Base-by-base conservation (phyloP, 768 basidiomycete genomes). In the Panaeolus cyanescens region DNA sequence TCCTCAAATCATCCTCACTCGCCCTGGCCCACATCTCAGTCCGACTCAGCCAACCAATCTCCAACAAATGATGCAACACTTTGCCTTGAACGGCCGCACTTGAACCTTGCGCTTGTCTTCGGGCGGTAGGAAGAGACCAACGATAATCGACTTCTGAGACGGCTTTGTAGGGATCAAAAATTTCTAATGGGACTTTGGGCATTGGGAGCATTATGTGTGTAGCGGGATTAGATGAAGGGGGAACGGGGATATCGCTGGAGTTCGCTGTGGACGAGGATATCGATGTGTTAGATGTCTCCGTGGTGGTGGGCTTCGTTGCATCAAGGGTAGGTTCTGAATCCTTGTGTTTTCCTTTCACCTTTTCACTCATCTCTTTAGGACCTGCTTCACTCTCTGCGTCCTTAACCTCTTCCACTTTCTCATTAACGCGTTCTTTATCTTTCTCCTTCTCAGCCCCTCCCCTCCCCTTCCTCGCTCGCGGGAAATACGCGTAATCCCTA, bases 101-200 rank as follows among this genome's bases (percentile, higher is more conserved):
- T 12, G 45, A 9, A 13, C 45, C 45, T 15, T 50, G 45, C 1
- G 25, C 45, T 20, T 28, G 45, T 5, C 45, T 1, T n/a, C 22
- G 4, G 31, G 77, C 74, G 0, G 70, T 68, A 1, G 57, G 19
- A 31, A 74, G 72, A 2, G 67, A 37, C 57, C 80, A 71, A 1
- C 77, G 73, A 58, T 74, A 79, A 28, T 82, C 81, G 55, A 74
- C 74, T 57, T 82, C 80, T 4, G 73, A 67, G 6, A 82, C 66
- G 8, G 66, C 78, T 28, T 67, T 69, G 59, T 70, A 73, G 15
- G 71, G 80, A 61, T 80, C 77, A 53, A 79, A 82, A 5, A 77
- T 67, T 55, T 79, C 80, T 2, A 72, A 59, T 5, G 70, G 61
- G 19, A 65, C 67, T 25, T 55, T 60, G 36, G 65, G 62, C 25